Percentiles rank a stretch among this genome's conserved stretches.
phyloP scores from a whole-genome alignment of 805 yeast genomes.

The Blastobotrys muscicola region DNA sequence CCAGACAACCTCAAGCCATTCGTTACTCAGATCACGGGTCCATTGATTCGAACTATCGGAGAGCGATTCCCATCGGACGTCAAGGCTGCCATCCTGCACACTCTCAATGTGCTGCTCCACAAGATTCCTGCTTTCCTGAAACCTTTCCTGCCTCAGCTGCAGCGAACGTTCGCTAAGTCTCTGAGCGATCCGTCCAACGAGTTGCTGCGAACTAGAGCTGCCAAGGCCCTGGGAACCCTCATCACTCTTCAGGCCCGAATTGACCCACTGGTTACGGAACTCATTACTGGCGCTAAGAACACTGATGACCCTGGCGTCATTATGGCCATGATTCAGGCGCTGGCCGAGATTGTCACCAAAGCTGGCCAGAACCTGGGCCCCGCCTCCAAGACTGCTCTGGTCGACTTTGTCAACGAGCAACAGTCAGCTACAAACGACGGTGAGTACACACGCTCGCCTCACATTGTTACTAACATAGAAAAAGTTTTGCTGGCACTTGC shows the following conservation, averaged over 20 bases:
- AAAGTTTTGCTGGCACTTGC: constrained; percentile 46
- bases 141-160: constrained; percentile 96
- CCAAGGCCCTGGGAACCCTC: constrained; percentile 78
- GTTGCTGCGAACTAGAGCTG: constrained; percentile 71
- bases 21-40: constrained; percentile 93
- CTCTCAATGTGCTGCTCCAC: constrained; percentile 65
- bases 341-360: constrained; percentile 68
- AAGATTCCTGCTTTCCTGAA: constrained; percentile 86
- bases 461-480: background rate
- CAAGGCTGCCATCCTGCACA: constrained; percentile 85
- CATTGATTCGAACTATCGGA: constrained; percentile 94
- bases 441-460: background rate
- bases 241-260: constrained; percentile 87
- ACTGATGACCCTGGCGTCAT: constrained; percentile 61
- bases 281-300: constrained; percentile 60
- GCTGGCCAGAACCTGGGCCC: constrained; percentile 76
- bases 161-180: constrained; percentile 91
- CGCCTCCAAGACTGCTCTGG: constrained; percentile 54
- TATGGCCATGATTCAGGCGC: constrained; percentile 68
- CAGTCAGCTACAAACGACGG: constrained; percentile 24
- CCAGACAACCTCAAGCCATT: constrained; percentile 62
- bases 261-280: constrained; percentile 82
- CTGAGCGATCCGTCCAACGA: constrained; percentile 71
- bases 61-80: constrained; percentile 87
- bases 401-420: constrained; percentile 67